Evolutionary conservation across 2,329 filamentous ascomycete genomes (phyloP).

Genomic region (Purpureocillium lavendulum): DNA sequence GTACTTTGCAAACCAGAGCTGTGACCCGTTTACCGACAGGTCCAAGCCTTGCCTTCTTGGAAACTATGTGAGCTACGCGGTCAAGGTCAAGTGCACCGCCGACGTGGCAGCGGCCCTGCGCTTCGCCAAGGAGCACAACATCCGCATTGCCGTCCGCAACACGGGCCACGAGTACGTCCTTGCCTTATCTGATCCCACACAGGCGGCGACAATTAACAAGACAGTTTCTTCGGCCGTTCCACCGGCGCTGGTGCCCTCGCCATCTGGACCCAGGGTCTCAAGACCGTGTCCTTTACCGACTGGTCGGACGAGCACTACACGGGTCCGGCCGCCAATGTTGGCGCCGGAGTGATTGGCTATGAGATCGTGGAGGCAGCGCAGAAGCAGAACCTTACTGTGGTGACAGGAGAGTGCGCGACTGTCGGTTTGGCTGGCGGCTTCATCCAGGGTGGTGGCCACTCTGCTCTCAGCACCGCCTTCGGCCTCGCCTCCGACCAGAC

Average conservation of each 20-base stretch:
- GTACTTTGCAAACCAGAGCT: slow-evolving; percentile 22
- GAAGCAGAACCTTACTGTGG: slow-evolving; percentile 35
- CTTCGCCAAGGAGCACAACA: slow-evolving; percentile 25
- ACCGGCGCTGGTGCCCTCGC: slow-evolving; percentile 41
- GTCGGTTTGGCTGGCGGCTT: slow-evolving; percentile 50
- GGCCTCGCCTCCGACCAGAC: slow-evolving; percentile 52
- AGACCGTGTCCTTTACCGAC: slow-evolving; percentile 29
- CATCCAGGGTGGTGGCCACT: slow-evolving; percentile 51
- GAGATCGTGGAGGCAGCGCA: slow-evolving; percentile 39
- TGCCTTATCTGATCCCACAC: too few species aligned
- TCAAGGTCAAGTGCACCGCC: slow-evolving; percentile 18
- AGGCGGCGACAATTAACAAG: too few species aligned
- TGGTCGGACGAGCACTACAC: slow-evolving; percentile 33
- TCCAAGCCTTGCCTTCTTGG: slow-evolving; percentile 29
- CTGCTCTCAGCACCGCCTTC: slow-evolving; percentile 38
- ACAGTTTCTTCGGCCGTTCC: slow-evolving; percentile 37
- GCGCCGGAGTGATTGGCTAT: slow-evolving; percentile 43
- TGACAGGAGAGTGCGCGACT: slow-evolving; percentile 44
- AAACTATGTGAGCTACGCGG: slow-evolving; percentile 28
- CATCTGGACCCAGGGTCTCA: slow-evolving; percentile 32
- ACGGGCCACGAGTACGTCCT: slow-evolving; percentile 44
- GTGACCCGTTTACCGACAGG: slow-evolving; percentile 26
- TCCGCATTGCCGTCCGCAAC: slow-evolving; percentile 41
- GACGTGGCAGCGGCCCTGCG: slow-evolving; percentile 23
- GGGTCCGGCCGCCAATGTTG: slow-evolving; percentile 43